These are phyloP conservation scores for Candida buenavistaensis DNA, from an alignment of 1,139 yeast genomes.

Conservation along the genomic window DNA sequence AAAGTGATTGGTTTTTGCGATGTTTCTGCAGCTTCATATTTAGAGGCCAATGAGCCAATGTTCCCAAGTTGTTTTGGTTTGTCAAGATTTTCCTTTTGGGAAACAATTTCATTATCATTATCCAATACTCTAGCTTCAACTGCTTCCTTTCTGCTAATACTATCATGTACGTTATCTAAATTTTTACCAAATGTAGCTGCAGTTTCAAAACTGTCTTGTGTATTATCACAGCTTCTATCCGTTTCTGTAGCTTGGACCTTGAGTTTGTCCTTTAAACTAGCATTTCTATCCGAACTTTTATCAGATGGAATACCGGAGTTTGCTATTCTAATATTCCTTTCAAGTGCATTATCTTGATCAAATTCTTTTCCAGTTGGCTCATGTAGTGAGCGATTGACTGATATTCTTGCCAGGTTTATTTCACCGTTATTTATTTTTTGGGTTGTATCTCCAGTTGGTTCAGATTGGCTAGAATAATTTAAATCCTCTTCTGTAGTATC, in stretches of 20 bases:
- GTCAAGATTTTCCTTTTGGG: not conserved
- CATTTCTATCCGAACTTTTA: no score
- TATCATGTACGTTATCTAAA: slow-evolving; percentile 3
- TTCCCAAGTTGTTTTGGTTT: slow-evolving; percentile 1
- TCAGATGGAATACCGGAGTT: no score
- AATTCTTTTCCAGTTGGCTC: no score
- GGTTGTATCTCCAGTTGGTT: no score
- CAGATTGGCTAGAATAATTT: not conserved
- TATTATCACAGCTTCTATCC: not conserved
- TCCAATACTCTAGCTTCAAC: not conserved
- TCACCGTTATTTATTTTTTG: no score
- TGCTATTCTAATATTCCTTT: no score
- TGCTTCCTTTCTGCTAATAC: not conserved
- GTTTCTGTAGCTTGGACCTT: not conserved
- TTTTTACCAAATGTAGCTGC: slow-evolving; percentile 1
- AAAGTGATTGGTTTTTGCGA: slow-evolving; percentile 16
- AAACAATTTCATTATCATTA: not conserved
- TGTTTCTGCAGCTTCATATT: slow-evolving; percentile 13
- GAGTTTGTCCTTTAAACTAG: no score
- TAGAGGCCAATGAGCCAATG: slow-evolving; percentile 15
- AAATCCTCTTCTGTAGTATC: not conserved
- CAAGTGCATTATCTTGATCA: no score
- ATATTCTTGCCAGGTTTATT: no score
- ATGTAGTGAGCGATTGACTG: no score
- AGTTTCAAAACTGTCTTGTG: slow-evolving; percentile 3